phyloP scores from a whole-genome alignment of 805 yeast genomes.

The Maudiozyma bulderi region DNA sequence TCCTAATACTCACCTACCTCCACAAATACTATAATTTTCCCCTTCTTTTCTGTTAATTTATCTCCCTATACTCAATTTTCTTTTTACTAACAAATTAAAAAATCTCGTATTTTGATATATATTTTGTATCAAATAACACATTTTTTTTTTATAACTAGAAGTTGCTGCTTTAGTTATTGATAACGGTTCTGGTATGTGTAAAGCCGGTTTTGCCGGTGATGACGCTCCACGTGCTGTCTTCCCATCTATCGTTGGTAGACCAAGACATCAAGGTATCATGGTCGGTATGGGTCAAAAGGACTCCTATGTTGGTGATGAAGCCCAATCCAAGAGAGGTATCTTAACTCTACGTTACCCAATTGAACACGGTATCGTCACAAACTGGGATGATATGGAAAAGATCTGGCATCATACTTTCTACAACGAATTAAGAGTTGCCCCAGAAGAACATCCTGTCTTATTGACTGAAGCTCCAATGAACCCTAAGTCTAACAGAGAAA shows the following conservation, averaged over 20 bases:
- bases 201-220: constrained; percentile 99
- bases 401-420: constrained; percentile 99
- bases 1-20: too few relatives aligned
- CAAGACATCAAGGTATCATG: constrained; percentile 99
- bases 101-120: too few relatives aligned
- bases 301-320: constrained; percentile 99
- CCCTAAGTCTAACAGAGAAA: constrained; percentile 99
- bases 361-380: constrained; percentile 99
- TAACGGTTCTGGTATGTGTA: constrained; percentile 99
- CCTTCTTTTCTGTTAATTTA: too few relatives aligned
- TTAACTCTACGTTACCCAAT: constrained; percentile 97
- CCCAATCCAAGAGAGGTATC: constrained; percentile 99
- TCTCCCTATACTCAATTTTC: too few relatives aligned
- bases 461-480: constrained; percentile 99
- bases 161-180: constrained; percentile 69
- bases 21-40: too few relatives aligned
- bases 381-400: constrained; percentile 99
- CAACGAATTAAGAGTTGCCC: constrained; percentile 99
- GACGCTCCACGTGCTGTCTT: constrained; percentile 99
- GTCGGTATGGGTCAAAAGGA: constrained; percentile 99
- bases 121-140: too few relatives aligned
- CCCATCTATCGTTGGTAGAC: constrained; percentile 99
- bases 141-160: constrained; percentile 15
- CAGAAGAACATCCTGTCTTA: constrained; percentile 99
- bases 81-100: too few relatives aligned